Conservation (phyloP, 768 basidiomycete genomes). For the Cyclocybe cylindracea region DNA sequence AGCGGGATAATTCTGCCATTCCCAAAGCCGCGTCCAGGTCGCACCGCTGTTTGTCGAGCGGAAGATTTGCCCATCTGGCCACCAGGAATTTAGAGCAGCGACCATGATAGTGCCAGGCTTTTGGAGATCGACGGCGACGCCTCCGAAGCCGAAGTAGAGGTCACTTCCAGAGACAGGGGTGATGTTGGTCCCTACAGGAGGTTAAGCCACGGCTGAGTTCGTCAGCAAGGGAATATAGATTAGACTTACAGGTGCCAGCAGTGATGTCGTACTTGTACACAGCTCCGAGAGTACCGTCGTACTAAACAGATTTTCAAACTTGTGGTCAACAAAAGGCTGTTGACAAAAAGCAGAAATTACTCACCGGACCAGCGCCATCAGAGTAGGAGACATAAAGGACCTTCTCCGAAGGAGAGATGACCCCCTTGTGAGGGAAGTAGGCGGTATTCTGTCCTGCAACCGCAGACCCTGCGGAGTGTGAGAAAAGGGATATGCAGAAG, state of each 20-base stretch:
- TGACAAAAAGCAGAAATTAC: slow-evolving; percentile 7
- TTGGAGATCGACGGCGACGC: slow-evolving; percentile 60
- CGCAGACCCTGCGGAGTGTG: slow-evolving; percentile 46
- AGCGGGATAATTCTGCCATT: slow-evolving; percentile 47
- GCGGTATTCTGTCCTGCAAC: slow-evolving; percentile 58
- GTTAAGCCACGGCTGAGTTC: not conserved
- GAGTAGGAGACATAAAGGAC: slow-evolving; percentile 62
- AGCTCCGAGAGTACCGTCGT: slow-evolving; percentile 55
- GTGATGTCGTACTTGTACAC: slow-evolving; percentile 55
- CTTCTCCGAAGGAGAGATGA: slow-evolving; percentile 57
- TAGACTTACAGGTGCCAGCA: slow-evolving; percentile 41
- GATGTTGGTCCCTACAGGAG: slow-evolving; percentile 52
- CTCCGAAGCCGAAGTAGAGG: slow-evolving; percentile 65
- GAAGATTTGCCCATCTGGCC: slow-evolving; percentile 68
- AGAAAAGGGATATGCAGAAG: not conserved
- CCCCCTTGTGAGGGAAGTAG: slow-evolving; percentile 67
- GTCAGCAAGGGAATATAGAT: not conserved
- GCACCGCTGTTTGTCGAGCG: slow-evolving; percentile 58
- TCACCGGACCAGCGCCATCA: slow-evolving; percentile 60
- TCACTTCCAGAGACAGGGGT: slow-evolving; percentile 61
- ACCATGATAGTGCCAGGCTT: slow-evolving; percentile 69
- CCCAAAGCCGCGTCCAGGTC: slow-evolving; percentile 63
- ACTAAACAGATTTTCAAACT: slow-evolving; percentile 26
- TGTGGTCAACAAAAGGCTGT: not conserved
- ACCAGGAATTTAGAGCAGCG: slow-evolving; percentile 65